Evolutionary conservation across 495 filamentous ascomycete genomes (phyloP), one percentile per base, ranked within the genome.

Genomic region (Pyrenula massariospora): DNA sequence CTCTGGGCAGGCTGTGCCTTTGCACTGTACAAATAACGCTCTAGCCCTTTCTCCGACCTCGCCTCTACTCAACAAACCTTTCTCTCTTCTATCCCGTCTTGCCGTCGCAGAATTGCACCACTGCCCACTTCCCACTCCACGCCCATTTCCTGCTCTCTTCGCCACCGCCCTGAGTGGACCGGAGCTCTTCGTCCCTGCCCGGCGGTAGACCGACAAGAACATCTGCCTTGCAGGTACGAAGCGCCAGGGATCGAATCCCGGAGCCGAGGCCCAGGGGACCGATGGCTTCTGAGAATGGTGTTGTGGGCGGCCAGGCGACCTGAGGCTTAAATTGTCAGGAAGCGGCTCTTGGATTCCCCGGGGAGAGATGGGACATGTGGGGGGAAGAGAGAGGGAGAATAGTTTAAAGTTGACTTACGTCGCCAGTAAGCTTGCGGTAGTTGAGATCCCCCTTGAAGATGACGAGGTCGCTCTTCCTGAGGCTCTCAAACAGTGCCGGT

Each of bases 361-460:
- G n/a, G n/a, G n/a, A n/a, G 31, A 5, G 31, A 15, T 15, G 31
- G 5, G 31, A 42, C 5, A 42, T 42, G 31, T 5, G 15, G 31
- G 15, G 31, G 15, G 15, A 52, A 1, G n/a, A 51, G 22, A 15
- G 24, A 20, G 51, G 20, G 25, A 19, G 53, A 24, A 2, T 19
- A 36, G 31, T 42, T 19, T n/a, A 24, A 24, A n/a, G 50, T 10
- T 52, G 19, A 72, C 84, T 78, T 73, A 91, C 90, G 71, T 98
- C 94, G 23, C 79, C 88, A 22, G 84, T 87, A 56, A 98, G 65
- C 65, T 98, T 98, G 31, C 93, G 75, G 63, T 97, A 97, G 64
- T 98, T 97, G 61, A 97, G 65, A 71, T 98, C 93, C 8, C 93
- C 93, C 74, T 98, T 98, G 74, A 96, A 95, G 22, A 97, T 80